These are phyloP conservation scores for Ilyonectria mors-panacis DNA, from an alignment of 2,329 filamentous ascomycete species.

Conservation along the genomic window DNA sequence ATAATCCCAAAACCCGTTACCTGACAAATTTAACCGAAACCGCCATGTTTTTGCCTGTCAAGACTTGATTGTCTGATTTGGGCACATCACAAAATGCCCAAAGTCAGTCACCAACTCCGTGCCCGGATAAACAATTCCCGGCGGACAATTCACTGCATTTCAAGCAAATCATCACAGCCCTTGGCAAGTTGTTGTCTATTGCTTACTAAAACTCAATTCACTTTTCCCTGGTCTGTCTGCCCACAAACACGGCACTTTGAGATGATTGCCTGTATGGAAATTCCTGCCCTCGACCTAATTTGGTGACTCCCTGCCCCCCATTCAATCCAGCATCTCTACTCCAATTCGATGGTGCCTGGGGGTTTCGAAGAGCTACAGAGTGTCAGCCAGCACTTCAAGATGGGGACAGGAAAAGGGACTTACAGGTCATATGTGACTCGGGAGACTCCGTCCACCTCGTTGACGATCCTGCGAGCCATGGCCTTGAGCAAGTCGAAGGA, in stretches of 20 bases:
- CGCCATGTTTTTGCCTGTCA: too few relatives aligned
- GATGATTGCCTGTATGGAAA: neutral
- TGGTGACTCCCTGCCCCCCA: neutral
- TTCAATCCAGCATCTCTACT: neutral
- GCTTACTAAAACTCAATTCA: neutral
- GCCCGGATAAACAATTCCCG: too few relatives aligned
- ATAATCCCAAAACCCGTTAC: too few relatives aligned
- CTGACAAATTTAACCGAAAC: too few relatives aligned
- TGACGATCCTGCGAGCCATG: slow-evolving; percentile 9
- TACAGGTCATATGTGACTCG: slow-evolving; percentile 5
- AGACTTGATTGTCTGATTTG: too few relatives aligned
- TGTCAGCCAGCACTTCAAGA: neutral
- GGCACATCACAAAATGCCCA: too few relatives aligned
- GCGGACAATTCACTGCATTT: too few relatives aligned
- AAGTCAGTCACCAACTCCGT: too few relatives aligned
- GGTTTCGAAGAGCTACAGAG: neutral
- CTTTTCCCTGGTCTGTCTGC: slow-evolving; percentile 1
- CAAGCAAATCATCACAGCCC: too few relatives aligned
- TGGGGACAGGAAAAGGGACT: neutral
- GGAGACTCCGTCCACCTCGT: slow-evolving; percentile 22
- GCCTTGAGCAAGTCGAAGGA: neutral
- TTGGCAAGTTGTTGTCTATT: neutral
- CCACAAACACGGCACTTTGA: too few relatives aligned
- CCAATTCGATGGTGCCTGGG: neutral
- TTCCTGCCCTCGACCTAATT: neutral